Conservation (phyloP, 768 basidiomycete species). For the Xerocomellus intermedius region DNA sequence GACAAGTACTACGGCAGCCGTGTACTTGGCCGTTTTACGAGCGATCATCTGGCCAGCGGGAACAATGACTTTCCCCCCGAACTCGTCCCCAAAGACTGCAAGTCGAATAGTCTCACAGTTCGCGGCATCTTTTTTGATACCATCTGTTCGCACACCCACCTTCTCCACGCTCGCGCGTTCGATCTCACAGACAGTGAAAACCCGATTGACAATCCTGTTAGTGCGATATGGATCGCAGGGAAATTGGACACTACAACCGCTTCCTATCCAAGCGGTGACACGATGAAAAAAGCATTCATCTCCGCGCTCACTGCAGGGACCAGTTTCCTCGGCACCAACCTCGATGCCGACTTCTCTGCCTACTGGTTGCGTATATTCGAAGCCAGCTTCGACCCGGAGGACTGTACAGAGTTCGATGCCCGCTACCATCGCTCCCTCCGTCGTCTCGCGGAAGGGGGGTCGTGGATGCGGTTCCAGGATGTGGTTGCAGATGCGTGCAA, state of each 20-base stretch:
- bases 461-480: conserved; percentile 3
- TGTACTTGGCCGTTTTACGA: conserved; percentile 5
- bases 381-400: background rate
- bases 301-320: background rate
- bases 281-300: conserved; percentile 1
- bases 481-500: background rate
- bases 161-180: background rate
- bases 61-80: background rate
- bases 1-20: background rate
- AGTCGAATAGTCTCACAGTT: background rate
- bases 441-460: background rate
- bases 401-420: background rate
- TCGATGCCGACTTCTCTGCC: background rate
- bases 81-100: background rate
- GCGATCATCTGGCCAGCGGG: background rate
- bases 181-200: background rate
- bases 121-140: conserved; percentile 3
- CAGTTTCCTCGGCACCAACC: background rate
- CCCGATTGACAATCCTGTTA: background rate
- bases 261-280: background rate
- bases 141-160: background rate
- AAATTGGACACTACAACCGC: background rate
- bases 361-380: background rate
- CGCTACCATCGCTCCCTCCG: background rate
- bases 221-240: background rate